Percentiles rank a stretch among this genome's conserved stretches.
phyloP scores from a whole-genome alignment of 2,329 filamentous ascomycete species.

The Pyricularia pennisetigena region DNA sequence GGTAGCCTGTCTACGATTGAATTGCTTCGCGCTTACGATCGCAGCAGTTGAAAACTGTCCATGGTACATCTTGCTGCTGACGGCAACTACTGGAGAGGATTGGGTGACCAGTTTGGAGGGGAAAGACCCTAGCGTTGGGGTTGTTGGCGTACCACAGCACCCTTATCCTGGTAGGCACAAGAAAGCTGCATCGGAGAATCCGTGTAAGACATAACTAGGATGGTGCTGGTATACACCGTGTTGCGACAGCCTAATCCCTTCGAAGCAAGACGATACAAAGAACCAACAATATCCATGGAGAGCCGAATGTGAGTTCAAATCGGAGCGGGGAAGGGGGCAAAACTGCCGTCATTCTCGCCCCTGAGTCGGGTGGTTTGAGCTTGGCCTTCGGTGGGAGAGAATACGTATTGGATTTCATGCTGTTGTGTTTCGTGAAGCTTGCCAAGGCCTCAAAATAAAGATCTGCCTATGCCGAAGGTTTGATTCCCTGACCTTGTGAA shows the following conservation, averaged over 20 bases:
- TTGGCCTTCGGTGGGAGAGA: background rate
- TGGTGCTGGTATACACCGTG: background rate
- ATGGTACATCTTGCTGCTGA: too few species aligned
- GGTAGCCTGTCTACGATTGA: background rate
- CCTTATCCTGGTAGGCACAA: background rate
- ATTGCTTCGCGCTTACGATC: background rate
- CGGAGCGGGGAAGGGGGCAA: background rate
- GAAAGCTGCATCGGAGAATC: background rate
- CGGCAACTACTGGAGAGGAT: background rate
- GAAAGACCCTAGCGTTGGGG: background rate
- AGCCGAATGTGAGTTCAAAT: background rate
- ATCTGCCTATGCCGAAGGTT: background rate
- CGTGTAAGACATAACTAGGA: background rate
- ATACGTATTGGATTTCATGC: background rate
- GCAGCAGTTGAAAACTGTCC: too few species aligned
- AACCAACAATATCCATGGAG: background rate
- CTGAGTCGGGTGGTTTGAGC: background rate
- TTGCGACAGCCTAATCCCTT: background rate
- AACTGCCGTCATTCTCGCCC: background rate
- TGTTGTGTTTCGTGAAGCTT: background rate
- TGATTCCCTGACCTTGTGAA: background rate
- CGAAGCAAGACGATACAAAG: background rate
- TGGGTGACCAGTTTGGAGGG: background rate
- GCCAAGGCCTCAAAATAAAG: background rate
- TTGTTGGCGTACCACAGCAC: background rate